These are phyloP conservation scores for Hymenoscyphus repandus DNA, from an alignment of 2,329 filamentous ascomycete genomes.

Conservation along the genomic window DNA sequence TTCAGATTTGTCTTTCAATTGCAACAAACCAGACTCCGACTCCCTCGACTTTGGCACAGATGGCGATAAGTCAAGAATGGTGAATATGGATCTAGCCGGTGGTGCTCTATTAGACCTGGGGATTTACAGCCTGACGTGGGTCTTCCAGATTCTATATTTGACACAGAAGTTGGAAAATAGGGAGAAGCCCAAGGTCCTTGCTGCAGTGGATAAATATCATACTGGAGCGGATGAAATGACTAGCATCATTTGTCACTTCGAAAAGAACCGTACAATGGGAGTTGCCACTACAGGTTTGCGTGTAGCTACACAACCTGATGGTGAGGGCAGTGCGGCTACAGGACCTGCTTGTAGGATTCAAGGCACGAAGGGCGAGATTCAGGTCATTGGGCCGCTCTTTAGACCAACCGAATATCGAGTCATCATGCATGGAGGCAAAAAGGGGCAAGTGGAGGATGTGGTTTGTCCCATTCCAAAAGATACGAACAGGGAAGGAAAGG, in stretches of 20 bases:
- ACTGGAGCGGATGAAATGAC: slow-evolving; percentile 61
- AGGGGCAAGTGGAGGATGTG: slow-evolving; percentile 30
- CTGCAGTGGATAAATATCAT: slow-evolving; percentile 52
- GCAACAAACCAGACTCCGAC: slow-evolving; percentile 44
- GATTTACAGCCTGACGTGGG: slow-evolving; percentile 66
- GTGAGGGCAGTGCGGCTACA: slow-evolving; percentile 39
- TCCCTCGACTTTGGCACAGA: slow-evolving; percentile 34
- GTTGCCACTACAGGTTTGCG: slow-evolving; percentile 51
- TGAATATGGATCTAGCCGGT: slow-evolving; percentile 63
- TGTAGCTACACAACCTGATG: slow-evolving; percentile 44
- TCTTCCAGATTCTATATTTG: slow-evolving; percentile 67
- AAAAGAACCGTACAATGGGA: slow-evolving; percentile 52
- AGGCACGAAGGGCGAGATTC: slow-evolving; percentile 61
- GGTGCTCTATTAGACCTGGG: slow-evolving; percentile 64
- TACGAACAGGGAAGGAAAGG: slow-evolving; percentile 16
- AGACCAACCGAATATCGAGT: slow-evolving; percentile 48
- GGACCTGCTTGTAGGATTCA: slow-evolving; percentile 56
- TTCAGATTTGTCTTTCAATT: slow-evolving; percentile 39
- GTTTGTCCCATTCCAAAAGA: slow-evolving; percentile 40
- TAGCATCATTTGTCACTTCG: slow-evolving; percentile 58
- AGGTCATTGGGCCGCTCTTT: slow-evolving; percentile 55
- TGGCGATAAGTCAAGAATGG: slow-evolving; percentile 52
- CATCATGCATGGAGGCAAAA: slow-evolving; percentile 39
- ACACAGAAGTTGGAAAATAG: slow-evolving; percentile 42
- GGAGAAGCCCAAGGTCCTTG: slow-evolving; percentile 49